Evolutionary conservation across 176 grass and related monocot genomes (phyloP).

Genomic region (Zoysia japonica): DNA sequence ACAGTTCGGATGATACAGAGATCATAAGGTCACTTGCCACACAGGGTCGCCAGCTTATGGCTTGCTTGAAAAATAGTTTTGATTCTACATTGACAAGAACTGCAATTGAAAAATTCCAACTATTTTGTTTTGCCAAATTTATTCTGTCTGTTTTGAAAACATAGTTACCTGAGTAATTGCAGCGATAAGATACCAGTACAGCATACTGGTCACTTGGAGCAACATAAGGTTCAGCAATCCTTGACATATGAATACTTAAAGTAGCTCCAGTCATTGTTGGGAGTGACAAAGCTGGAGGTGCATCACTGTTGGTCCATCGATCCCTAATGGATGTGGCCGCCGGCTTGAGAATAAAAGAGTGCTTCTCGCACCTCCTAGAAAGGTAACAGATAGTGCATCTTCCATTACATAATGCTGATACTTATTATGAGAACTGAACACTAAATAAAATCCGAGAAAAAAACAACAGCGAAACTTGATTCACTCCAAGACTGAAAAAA

Average conservation of each 20-base stretch:
- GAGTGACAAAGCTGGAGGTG: slow-evolving; percentile 34
- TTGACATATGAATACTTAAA: slow-evolving; percentile 45
- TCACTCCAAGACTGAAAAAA: slow-evolving; percentile 21
- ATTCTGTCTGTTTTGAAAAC: not conserved
- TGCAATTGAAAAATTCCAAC: slow-evolving; percentile 34
- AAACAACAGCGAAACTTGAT: slow-evolving; percentile 23
- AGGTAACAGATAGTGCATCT: slow-evolving; percentile 23
- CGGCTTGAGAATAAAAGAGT: slow-evolving; percentile 98
- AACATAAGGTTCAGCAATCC: slow-evolving; percentile 42
- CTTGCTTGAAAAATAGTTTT: slow-evolving; percentile 95
- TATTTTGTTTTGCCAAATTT: slow-evolving; percentile 1
- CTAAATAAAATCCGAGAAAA: slow-evolving; percentile 22
- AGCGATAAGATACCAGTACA: slow-evolving; percentile 84
- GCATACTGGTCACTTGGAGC: slow-evolving; percentile 73
- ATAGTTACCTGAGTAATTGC: slow-evolving; percentile 83
- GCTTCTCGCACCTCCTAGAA: slow-evolving; percentile 83
- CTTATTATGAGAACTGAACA: slow-evolving; percentile 22
- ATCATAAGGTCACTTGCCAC: slow-evolving; percentile 90
- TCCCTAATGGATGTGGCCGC: slow-evolving; percentile 56
- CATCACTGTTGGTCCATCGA: slow-evolving; percentile 49
- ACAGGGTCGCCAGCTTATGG: slow-evolving; percentile 77
- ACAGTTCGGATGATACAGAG: slow-evolving; percentile 72
- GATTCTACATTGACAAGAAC: slow-evolving; percentile 65
- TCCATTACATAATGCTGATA: slow-evolving; percentile 24
- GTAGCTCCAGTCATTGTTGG: slow-evolving; percentile 36